Conservation (phyloP, 2,329 filamentous ascomycete species). For the Verticillium zaregamsianum region DNA sequence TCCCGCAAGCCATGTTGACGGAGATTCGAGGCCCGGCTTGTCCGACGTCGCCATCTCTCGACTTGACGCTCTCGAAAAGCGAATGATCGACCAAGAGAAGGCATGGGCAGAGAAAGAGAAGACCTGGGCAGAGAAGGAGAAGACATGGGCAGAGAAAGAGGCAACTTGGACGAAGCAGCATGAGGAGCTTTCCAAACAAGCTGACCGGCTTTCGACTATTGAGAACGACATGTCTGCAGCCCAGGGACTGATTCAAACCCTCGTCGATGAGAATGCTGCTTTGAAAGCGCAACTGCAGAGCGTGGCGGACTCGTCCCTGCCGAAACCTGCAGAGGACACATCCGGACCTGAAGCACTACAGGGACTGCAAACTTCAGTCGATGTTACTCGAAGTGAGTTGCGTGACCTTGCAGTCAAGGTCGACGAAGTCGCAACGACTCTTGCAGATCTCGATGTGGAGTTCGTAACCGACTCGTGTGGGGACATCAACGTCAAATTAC, state of each 20-base stretch:
- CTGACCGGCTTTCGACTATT: slow-evolving; percentile 6
- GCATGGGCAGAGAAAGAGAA: neutral
- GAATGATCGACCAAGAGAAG: neutral
- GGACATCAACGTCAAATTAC: slow-evolving; percentile 3
- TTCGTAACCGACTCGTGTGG: slow-evolving; percentile 5
- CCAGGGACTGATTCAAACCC: neutral
- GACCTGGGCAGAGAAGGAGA: too few species aligned
- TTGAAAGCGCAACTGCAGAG: neutral
- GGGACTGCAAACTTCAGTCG: neutral
- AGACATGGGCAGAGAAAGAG: neutral
- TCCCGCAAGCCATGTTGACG: neutral
- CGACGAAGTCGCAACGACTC: slow-evolving; percentile 1
- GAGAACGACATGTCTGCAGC: neutral
- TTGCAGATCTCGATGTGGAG: slow-evolving; percentile 8
- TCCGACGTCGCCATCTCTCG: neutral
- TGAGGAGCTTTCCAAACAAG: slow-evolving; percentile 10
- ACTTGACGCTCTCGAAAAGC: slow-evolving; percentile 6
- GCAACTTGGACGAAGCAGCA: neutral
- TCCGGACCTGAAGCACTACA: neutral
- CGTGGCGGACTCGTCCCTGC: neutral
- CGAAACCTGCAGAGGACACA: neutral
- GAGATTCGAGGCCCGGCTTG: neutral
- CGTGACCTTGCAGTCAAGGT: neutral
- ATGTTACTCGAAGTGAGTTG: neutral
- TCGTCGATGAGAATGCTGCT: neutral